Base-by-base conservation (phyloP, 1,284 basidiomycete species). In the Golubevia sp. region DNA sequence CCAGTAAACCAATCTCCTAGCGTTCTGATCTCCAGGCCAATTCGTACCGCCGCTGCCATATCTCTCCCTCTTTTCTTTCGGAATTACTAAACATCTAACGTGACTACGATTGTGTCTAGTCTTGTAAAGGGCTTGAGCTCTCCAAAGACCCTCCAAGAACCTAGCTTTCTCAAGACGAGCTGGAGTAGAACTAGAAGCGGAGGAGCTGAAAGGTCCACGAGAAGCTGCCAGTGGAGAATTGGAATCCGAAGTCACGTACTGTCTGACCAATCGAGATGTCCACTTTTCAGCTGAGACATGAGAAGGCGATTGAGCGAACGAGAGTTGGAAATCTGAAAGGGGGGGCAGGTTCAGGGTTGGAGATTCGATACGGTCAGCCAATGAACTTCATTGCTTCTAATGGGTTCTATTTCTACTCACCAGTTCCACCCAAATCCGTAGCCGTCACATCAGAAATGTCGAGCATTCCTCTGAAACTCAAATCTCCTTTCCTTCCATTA, bases 131-230 rank as follows among this genome's bases (percentile, higher is more conserved):
- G 77, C 80, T 53, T 80, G 79, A 7, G 80, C 76, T 20, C 71
- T 65, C 76, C 77, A 82, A 2, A 83, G 56, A 20, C 71, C 77
- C 38, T 82, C 77, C 49, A 82, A 68, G 66, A 83, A 83, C n/a
- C 71, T 68, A 51, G 70, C 65, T 63, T 79, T 79, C 55, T 77
- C 73, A 5, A 68, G 53, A 34, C 76, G 66, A 8, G 73, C 73
- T 15, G 70, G 67, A 1, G 61, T 54, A 20, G 57, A 49, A 4
- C 7, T 27, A 23, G 55, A 56, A 23, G 62, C 27, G 8, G 55
- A n/a, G n/a, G 44, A 24, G 15, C 30, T 25, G 49, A 59, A 63
- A 5, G 64, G 64, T 2, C 56, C 53, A 8, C 62, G 54, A 2
- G 66, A 61, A 13, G 59, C 25, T 1, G 18, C 62, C 53, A 26